A percentile compares a stretch with the other conserved stretches of the same genome.
Evolutionary conservation across 2,329 filamentous ascomycete genomes (phyloP).

Genomic region (Colletotrichum simmondsii): DNA sequence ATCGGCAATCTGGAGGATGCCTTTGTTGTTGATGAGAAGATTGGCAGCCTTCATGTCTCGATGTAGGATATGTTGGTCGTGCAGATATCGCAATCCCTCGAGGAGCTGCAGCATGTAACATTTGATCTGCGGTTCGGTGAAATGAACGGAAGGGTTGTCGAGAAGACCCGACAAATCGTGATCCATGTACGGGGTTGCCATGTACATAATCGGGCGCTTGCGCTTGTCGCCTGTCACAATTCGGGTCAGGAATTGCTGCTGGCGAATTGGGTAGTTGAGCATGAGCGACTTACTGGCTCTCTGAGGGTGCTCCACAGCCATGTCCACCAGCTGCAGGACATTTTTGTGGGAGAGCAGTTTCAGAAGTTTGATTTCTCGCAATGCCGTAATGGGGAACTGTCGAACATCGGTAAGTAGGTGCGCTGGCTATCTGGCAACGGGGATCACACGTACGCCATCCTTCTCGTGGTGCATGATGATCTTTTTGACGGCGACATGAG

Average conservation of each 20-base stretch:
- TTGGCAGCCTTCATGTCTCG: constrained; percentile 99
- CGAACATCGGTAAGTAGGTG: constrained; percentile 29
- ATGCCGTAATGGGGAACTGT: constrained; percentile 94
- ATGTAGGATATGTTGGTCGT: constrained; percentile 90
- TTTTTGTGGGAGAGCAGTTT: constrained; percentile 96
- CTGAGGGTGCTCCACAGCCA: constrained; percentile 86
- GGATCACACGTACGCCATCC: constrained; percentile 76
- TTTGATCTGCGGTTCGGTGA: constrained; percentile 93
- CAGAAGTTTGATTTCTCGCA: constrained; percentile 96
- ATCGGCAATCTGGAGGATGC: constrained; percentile 95
- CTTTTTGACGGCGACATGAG: constrained; percentile 92
- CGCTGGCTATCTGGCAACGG: background rate
- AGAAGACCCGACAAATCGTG: constrained; percentile 97
- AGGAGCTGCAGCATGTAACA: constrained; percentile 97
- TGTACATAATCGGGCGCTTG: constrained; percentile 91
- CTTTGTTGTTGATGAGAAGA: constrained; percentile 92
- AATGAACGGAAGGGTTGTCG: constrained; percentile 90
- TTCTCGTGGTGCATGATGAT: constrained; percentile 99
- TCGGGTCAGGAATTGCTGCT: constrained; percentile 38
- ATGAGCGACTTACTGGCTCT: constrained; percentile 63
- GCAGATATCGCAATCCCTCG: constrained; percentile 88
- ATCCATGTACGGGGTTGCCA: constrained; percentile 99
- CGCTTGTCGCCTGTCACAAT: constrained; percentile 73
- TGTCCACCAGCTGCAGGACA: constrained; percentile 88
- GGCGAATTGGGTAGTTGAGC: constrained; percentile 4